Evolutionary conservation across 768 basidiomycete species (phyloP).

Genomic region (Tylopilus sp.): DNA sequence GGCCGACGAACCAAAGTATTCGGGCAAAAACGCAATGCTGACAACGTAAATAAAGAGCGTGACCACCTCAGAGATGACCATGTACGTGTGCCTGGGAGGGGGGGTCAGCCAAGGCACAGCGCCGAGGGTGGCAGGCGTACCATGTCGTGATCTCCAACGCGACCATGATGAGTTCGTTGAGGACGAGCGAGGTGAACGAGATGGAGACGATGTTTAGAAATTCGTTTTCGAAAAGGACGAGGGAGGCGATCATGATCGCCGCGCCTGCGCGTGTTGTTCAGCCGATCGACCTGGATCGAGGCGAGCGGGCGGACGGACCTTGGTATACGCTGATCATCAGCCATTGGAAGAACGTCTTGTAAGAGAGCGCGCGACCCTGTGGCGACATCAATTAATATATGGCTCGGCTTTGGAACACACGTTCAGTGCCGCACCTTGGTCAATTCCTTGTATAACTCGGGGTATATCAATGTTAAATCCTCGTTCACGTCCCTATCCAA

Average conservation of each 20-base stretch:
- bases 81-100: slow-evolving; percentile 78
- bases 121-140: slow-evolving; percentile 35
- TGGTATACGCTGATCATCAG: slow-evolving; percentile 97
- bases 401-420: too few species aligned
- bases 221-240: slow-evolving; percentile 94
- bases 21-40: slow-evolving; percentile 91
- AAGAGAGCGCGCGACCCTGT: slow-evolving; percentile 89
- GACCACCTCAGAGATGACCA: slow-evolving; percentile 88
- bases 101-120: neutral
- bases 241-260: slow-evolving; percentile 97
- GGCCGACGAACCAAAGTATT: slow-evolving; percentile 87
- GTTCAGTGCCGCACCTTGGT: slow-evolving; percentile 90
- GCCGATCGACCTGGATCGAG: neutral
- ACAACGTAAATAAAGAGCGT: slow-evolving; percentile 86
- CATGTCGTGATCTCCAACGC: slow-evolving; percentile 97
- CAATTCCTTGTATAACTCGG: slow-evolving; percentile 95
- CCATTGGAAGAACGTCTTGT: slow-evolving; percentile 99
- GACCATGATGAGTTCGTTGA: slow-evolving; percentile 99
- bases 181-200: slow-evolving; percentile 91
- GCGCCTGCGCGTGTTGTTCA: slow-evolving; percentile 55
- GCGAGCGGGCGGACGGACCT: slow-evolving; percentile 45
- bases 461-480: slow-evolving; percentile 91
- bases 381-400: neutral
- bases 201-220: slow-evolving; percentile 98
- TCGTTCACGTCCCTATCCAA: slow-evolving; percentile 95